phyloP scores from a whole-genome alignment of 208 protist genomes.

The Crithidia brevicula region DNA sequence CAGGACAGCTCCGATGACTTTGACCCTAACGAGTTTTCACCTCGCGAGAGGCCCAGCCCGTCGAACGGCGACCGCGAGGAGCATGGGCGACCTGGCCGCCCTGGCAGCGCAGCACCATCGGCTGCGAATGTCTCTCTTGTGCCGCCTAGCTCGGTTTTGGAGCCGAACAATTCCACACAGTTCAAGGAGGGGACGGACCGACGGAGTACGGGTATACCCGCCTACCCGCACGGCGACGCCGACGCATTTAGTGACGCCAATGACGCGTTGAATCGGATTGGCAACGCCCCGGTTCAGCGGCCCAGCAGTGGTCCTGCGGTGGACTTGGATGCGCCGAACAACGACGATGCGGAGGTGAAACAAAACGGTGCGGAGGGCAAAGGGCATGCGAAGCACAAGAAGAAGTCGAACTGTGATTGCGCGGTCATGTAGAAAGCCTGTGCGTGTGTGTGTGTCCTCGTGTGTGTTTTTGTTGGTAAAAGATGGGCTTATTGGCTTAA shows the following conservation, averaged over 20 bases:
- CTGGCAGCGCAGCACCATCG: neutral
- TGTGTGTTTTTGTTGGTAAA: too few relatives aligned
- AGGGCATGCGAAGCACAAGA: constrained; percentile 32
- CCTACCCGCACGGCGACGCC: neutral
- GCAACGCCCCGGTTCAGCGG: neutral
- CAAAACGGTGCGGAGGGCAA: neutral
- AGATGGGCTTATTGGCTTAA: too few relatives aligned
- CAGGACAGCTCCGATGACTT: constrained; percentile 22
- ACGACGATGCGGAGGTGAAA: neutral
- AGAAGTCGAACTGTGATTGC: constrained; percentile 55
- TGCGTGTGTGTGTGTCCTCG: neutral
- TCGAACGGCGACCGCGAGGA: constrained; percentile 7
- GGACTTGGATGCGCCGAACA: constrained; percentile 13
- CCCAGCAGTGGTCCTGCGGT: neutral
- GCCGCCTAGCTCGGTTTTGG: neutral
- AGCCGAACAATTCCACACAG: constrained; percentile 16
- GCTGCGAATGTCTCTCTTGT: neutral
- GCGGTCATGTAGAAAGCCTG: constrained; percentile 43
- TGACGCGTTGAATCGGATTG: neutral
- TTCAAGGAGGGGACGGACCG: neutral
- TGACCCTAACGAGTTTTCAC: constrained; percentile 37
- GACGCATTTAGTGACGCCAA: neutral
- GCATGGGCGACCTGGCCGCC: neutral
- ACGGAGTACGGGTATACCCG: neutral
- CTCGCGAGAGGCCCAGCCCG: constrained; percentile 19